Base-by-base conservation (phyloP, 2,329 filamentous ascomycete genomes). In the Botrytis byssoidea region DNA sequence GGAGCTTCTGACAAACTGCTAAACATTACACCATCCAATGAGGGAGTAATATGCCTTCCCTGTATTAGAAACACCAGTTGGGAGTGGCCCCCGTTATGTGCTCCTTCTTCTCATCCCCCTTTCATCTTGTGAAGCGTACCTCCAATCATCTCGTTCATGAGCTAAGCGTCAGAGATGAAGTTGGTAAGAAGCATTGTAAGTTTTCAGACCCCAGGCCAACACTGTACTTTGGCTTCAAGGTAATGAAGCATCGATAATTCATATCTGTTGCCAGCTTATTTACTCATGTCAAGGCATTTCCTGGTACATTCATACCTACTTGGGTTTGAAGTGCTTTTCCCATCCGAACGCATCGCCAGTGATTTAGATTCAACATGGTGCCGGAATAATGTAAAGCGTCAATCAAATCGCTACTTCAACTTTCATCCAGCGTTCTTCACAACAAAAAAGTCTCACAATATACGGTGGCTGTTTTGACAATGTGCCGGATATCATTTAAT, bases 401-500 rank as follows among this genome's bases (percentile, higher is more conserved):
- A 37, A n/a, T n/a, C 29, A 18, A 25, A 10, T n/a, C 22, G 25
- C 22, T 1, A n/a, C 44, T 14, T 32, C 35, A 16, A 10, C 44
- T 10, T 46, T 25, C 6, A 40, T 63, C 40, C 61, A 64, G 20
- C 61, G 25, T 29, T 64, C 4, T 12, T 40, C 37, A 29, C 22
- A 42, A 64, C 10, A 14, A 60, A 60, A 64, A 55, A 55, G 44
- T 37, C 64, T 68, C 46, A 29, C 46, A 42, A 55, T 42, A 68
- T 42, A 68, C 25, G n/a, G 29, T 40, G 35, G 22, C n/a, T 40
- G 14, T 40, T 55, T 29, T 68, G 46, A 29, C 35, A 68, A 68
- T 40, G 46, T 57, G 48, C 48, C 37, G 66, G 65, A 69, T 69
- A 57, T 69, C 25, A 69, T 44, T 68, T 68, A 25, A 22, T 44